A percentile compares a stretch with the other conserved stretches of the same genome.
phyloP scores from a whole-genome alignment of 768 basidiomycete genomes.

The Auricularia sp. region DNA sequence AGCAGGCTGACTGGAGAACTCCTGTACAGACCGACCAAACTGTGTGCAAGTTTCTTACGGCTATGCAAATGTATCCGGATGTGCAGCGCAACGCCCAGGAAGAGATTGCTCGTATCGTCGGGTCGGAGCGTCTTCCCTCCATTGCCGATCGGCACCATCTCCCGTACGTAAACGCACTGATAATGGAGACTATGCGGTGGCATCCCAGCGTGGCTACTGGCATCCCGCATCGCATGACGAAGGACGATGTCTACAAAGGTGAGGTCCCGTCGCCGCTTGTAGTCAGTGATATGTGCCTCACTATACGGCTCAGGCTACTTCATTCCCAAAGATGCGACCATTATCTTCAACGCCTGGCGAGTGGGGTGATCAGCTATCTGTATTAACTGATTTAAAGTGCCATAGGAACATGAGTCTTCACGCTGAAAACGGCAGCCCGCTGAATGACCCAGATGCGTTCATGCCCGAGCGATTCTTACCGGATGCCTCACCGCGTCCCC shows the following conservation, averaged over 20 bases:
- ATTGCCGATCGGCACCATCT: slow-evolving; percentile 28
- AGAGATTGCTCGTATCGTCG: slow-evolving; percentile 28
- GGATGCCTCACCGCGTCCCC: no score
- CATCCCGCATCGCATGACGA: background rate
- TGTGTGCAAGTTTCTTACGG: slow-evolving; percentile 24
- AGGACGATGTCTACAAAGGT: background rate
- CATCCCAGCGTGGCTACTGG: slow-evolving; percentile 4
- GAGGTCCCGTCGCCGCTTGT: background rate
- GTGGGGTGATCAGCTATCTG: background rate
- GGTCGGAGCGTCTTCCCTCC: slow-evolving; percentile 23
- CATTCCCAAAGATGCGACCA: slow-evolving; percentile 6
- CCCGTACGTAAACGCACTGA: slow-evolving; percentile 45
- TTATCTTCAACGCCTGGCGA: slow-evolving; percentile 8
- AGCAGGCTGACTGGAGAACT: background rate
- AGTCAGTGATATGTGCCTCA: background rate
- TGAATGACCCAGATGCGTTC: slow-evolving; percentile 11
- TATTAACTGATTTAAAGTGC: background rate
- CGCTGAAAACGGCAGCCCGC: slow-evolving; percentile 12
- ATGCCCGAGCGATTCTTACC: slow-evolving; percentile 10
- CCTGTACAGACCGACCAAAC: slow-evolving; percentile 20
- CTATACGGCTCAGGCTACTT: slow-evolving; percentile 1
- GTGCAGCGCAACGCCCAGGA: slow-evolving; percentile 26
- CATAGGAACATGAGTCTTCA: background rate
- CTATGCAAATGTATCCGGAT: slow-evolving; percentile 27
- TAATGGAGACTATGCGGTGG: slow-evolving; percentile 32